Conservation (phyloP, 2,329 filamentous ascomycete genomes). For the Chrysoporthe puriensis region DNA sequence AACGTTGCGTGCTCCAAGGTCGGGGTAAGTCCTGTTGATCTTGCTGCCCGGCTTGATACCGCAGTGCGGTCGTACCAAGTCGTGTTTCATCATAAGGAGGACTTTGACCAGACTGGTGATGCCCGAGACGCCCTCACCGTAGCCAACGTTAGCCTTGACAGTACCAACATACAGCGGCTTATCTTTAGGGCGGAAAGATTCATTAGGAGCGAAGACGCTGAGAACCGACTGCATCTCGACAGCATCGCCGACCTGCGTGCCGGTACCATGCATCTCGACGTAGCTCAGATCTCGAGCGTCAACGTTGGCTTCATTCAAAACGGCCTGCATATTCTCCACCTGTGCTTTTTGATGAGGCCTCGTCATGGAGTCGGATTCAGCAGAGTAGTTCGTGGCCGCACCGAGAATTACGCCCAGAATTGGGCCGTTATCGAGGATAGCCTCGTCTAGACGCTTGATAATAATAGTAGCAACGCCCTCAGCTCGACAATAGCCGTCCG, state of each 20-base stretch:
- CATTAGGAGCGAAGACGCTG: slow-evolving; percentile 59
- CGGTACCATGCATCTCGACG: slow-evolving; percentile 72
- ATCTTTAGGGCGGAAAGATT: slow-evolving; percentile 40
- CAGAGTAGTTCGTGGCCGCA: slow-evolving; percentile 72
- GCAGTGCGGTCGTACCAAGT: slow-evolving; percentile 53
- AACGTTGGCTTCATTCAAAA: slow-evolving; percentile 61
- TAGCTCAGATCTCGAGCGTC: slow-evolving; percentile 60
- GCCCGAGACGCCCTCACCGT: slow-evolving; percentile 50
- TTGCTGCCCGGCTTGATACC: slow-evolving; percentile 44
- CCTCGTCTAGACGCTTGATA: slow-evolving; percentile 54
- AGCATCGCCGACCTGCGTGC: slow-evolving; percentile 71
- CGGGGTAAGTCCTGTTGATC: slow-evolving; percentile 14
- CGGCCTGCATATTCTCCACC: slow-evolving; percentile 59
- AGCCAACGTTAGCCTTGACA: slow-evolving; percentile 54
- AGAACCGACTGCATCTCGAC: slow-evolving; percentile 67
- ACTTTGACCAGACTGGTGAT: slow-evolving; percentile 49
- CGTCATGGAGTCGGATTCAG: slow-evolving; percentile 72
- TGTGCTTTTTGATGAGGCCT: slow-evolving; percentile 69
- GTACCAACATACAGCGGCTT: slow-evolving; percentile 46
- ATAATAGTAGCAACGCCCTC: slow-evolving; percentile 54
- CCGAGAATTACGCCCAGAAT: slow-evolving; percentile 65
- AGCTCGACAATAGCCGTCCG: slow-evolving; percentile 60
- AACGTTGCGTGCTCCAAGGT: not conserved
- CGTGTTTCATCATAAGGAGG: slow-evolving; percentile 53
- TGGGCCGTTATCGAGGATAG: slow-evolving; percentile 62